These are phyloP conservation scores for Aspergillus japonicus DNA, from an alignment of 2,329 filamentous ascomycete species.

Conservation along the genomic window DNA sequence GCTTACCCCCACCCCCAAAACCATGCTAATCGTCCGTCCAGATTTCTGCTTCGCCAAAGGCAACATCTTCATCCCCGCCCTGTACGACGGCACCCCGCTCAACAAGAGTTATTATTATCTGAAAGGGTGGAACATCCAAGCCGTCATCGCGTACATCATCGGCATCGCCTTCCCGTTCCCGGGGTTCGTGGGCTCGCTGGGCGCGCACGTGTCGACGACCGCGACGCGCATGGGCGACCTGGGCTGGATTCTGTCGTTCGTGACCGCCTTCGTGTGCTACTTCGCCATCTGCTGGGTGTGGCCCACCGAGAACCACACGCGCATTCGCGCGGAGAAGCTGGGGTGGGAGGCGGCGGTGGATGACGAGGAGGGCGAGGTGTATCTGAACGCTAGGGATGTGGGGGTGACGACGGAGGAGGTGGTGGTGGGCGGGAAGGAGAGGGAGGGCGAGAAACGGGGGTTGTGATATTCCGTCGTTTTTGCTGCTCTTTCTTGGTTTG, in stretches of 20 bases:
- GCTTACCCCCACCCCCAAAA: background rate
- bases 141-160: conserved; percentile 2
- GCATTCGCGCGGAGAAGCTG: background rate
- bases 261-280: background rate
- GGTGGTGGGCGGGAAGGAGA: background rate
- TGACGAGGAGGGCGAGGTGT: background rate
- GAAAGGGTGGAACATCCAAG: conserved; percentile 5
- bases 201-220: background rate
- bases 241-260: conserved; percentile 4
- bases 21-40: background rate
- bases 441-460: background rate
- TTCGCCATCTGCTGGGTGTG: conserved; percentile 1
- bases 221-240: conserved; percentile 4
- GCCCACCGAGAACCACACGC: background rate
- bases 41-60: conserved; percentile 3
- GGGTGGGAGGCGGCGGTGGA: background rate
- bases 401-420: background rate
- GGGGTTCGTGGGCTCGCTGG: conserved; percentile 4
- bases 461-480: no score
- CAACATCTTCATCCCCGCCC: conserved; percentile 2
- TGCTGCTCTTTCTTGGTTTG: no score
- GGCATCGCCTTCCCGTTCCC: conserved; percentile 5
- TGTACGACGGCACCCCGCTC: background rate
- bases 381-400: background rate
- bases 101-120: conserved; percentile 8